Evolutionary conservation across 2,329 filamentous ascomycete genomes (phyloP).

Genomic region (Talaromyces sp.): DNA sequence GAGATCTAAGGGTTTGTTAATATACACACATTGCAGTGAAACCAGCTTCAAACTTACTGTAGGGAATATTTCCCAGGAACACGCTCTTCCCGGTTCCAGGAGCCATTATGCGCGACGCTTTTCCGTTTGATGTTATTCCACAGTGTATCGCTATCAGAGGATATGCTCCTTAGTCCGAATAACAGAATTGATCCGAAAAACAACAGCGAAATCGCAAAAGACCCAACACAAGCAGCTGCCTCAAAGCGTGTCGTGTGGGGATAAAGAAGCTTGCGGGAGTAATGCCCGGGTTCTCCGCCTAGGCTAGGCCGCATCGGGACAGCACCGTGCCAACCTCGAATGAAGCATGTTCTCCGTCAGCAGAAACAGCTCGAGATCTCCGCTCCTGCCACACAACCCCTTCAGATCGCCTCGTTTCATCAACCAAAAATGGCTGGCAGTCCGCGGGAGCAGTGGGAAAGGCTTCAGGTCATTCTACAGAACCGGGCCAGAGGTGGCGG

Average conservation of each 20-base stretch:
- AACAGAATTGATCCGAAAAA: neutral
- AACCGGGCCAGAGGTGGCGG: constrained; percentile 47
- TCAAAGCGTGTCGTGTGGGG: neutral
- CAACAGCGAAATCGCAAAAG: neutral
- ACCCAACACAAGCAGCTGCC: neutral
- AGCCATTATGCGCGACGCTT: constrained; percentile 30
- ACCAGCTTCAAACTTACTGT: constrained; percentile 72
- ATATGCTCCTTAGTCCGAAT: neutral
- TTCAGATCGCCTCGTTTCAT: constrained; percentile 17
- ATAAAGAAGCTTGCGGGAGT: constrained; percentile 4
- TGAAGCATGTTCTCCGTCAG: constrained; percentile 11
- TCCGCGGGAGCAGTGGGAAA: constrained; percentile 62
- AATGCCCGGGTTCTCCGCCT: constrained; percentile 9
- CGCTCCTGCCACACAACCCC: constrained; percentile 16
- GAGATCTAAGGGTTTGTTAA: constrained; percentile 57
- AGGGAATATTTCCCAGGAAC: constrained; percentile 57
- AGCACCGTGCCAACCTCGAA: constrained; percentile 17
- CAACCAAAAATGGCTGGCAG: constrained; percentile 43
- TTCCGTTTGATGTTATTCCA: neutral
- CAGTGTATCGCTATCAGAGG: neutral
- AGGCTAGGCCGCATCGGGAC: constrained; percentile 3
- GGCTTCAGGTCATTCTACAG: constrained; percentile 59
- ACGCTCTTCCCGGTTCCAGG: constrained; percentile 42
- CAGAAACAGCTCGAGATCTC: constrained; percentile 13
- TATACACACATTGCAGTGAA: constrained; percentile 36